Base-by-base conservation (phyloP, 805 yeast genomes). In the Lipomyces anomalus region DNA sequence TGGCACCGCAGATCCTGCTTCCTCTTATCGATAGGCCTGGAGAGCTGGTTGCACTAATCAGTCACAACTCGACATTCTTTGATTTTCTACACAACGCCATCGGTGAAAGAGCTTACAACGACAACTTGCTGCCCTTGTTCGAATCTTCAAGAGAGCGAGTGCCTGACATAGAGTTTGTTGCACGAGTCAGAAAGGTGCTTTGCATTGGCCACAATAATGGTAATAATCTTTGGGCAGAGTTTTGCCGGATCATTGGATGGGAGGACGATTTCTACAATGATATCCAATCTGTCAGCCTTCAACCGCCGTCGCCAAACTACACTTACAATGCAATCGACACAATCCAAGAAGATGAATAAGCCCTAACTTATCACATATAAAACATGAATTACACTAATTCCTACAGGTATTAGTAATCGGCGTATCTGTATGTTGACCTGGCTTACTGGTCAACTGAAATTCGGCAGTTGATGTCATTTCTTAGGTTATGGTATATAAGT, bases 21-120 rank as follows among this genome's bases (percentile, higher is more conserved):
- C 54, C 54, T 18, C 30, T 46, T 22, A n/a, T 50, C 35, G 48
- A 50, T 42, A 35, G 54, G 16, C 54, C 54, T 4, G 39, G 43
- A 1, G 54, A 50, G 18, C 39, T 50, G 13, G 22, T 38, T n/a
- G 35, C 41, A 16, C 48, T 50, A 32, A 21, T 41, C 23, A 22
- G 23, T 6, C 44, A 47, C 38, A 46, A 50, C 35, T 13, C 22
- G n/a, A 21, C 38, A 22, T 50, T 50, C 47, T 50, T 50, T 26
- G 21, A 33, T 13, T 35, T 43, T 22, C 42, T 47, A 26, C 38
- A 43, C 16, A 38, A 44, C 26, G 35, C 48, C n/a, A 35, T 50
- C 18, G 54, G 54, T 35, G 33, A 30, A 11, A 34, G 21, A 9
- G 39, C 26, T 20, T 50, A 47, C 51, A 20, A 11, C 24, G 17